phyloP scores from a whole-genome alignment of 352 stramenopile genomes.

The Globisporangium nagaii region DNA sequence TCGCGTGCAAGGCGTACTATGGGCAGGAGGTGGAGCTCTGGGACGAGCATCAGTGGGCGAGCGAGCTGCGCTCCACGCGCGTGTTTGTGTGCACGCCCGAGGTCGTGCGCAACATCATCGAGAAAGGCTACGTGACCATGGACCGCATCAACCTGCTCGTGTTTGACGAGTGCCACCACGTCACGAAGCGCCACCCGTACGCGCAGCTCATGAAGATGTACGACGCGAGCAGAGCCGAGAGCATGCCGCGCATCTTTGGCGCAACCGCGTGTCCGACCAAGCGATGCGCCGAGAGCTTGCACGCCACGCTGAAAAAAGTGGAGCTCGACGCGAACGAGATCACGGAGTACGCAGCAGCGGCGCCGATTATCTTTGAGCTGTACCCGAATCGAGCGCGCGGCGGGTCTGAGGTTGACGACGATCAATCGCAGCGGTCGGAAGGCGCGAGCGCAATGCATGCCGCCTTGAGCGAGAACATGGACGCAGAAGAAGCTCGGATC shows the following conservation, averaged over 20 bases:
- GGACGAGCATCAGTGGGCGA: constrained; percentile 53
- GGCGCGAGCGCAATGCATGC: neutral
- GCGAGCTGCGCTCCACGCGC: constrained; percentile 43
- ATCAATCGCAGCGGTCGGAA: neutral
- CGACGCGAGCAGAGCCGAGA: constrained; percentile 19
- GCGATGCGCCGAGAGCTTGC: constrained; percentile 64
- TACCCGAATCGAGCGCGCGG: constrained; percentile 33
- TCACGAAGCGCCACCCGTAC: constrained; percentile 86
- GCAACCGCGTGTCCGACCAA: constrained; percentile 75
- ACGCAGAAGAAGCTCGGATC: constrained; percentile 15
- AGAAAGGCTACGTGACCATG: constrained; percentile 80
- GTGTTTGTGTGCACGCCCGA: constrained; percentile 87
- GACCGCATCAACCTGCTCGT: constrained; percentile 79
- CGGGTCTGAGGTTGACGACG: neutral
- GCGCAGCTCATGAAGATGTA: constrained; percentile 86
- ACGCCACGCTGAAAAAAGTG: constrained; percentile 68
- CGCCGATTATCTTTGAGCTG: constrained; percentile 56
- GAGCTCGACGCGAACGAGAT: constrained; percentile 51
- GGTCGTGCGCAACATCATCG: constrained; percentile 77
- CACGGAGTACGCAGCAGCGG: constrained; percentile 53
- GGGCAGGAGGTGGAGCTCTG: constrained; percentile 49
- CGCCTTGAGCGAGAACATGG: neutral
- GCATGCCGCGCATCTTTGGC: constrained; percentile 77
- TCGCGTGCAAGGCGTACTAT: constrained; percentile 52
- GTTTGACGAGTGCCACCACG: constrained; percentile 90